These are phyloP conservation scores for Westerdykella aurantiaca DNA, from an alignment of 2,329 filamentous ascomycete species.

Conservation along the genomic window DNA sequence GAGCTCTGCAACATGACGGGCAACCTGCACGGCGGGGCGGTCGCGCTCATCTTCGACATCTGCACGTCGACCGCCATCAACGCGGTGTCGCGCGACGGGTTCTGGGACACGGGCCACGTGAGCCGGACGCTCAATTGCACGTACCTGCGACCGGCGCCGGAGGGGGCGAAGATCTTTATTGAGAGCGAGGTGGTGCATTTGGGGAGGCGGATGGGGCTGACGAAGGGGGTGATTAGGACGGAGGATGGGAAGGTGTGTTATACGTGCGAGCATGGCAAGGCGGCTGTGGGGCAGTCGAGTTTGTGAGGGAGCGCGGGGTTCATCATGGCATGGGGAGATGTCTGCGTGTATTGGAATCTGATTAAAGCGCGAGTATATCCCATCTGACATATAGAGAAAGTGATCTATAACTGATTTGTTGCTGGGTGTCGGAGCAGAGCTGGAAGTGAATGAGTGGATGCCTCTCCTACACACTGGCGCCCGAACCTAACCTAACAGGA, in stretches of 20 bases:
- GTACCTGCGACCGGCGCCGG: conserved; percentile 40
- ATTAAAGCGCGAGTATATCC: too few species aligned
- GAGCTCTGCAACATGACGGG: conserved; percentile 44
- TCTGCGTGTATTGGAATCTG: too few species aligned
- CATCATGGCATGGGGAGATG: not conserved
- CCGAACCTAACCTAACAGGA: too few species aligned
- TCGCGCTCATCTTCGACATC: conserved; percentile 52
- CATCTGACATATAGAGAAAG: too few species aligned
- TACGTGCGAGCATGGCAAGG: conserved; percentile 38
- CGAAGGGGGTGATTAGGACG: conserved; percentile 39
- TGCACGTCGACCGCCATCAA: conserved; percentile 40
- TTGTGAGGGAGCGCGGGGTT: conserved; percentile 8
- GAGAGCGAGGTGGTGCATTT: conserved; percentile 43
- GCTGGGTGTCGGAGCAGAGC: too few species aligned
- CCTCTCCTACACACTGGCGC: too few species aligned
- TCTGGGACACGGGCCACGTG: conserved; percentile 44
- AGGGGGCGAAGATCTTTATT: conserved; percentile 38
- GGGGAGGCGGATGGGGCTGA: conserved; percentile 38
- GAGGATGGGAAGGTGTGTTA: conserved; percentile 37
- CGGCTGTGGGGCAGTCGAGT: conserved; percentile 16
- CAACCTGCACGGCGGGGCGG: conserved; percentile 51
- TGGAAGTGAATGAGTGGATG: too few species aligned
- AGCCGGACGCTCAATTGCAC: conserved; percentile 41
- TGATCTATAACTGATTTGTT: too few species aligned
- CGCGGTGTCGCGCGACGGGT: conserved; percentile 26